phyloP scores from a whole-genome alignment of 495 filamentous ascomycete genomes.

The Penicillium crystallinum region DNA sequence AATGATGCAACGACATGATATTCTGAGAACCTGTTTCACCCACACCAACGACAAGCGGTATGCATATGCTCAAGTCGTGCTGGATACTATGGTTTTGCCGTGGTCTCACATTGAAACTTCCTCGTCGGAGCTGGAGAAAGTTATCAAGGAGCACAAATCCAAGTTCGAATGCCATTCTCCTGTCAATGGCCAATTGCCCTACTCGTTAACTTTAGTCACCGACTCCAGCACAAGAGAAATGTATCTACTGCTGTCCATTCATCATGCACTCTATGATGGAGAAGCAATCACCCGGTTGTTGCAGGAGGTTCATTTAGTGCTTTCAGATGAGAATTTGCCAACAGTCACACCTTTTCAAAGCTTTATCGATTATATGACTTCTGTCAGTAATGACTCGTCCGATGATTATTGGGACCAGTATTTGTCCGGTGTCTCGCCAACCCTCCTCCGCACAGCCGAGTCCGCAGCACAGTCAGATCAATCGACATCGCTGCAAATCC shows the following conservation, averaged over 20 bases:
- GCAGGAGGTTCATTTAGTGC: constrained; percentile 55
- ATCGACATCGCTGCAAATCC: constrained; percentile 17
- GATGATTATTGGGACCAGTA: constrained; percentile 59
- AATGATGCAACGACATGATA: constrained; percentile 53
- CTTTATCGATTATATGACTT: constrained; percentile 46
- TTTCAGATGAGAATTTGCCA: constrained; percentile 40
- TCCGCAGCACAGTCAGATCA: constrained; percentile 3
- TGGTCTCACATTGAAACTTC: constrained; percentile 17
- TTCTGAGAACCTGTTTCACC: constrained; percentile 59
- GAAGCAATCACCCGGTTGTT: constrained; percentile 61
- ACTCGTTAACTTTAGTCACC: constrained; percentile 22
- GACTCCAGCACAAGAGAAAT: constrained; percentile 8
- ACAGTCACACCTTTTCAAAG: constrained; percentile 16
- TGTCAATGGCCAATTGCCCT: constrained; percentile 24
- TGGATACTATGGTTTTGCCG: constrained; percentile 24
- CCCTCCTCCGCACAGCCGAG: constrained; percentile 26
- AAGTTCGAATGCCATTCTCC: constrained; percentile 19
- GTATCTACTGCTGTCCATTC: constrained; percentile 56
- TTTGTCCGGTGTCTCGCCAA: constrained; percentile 46
- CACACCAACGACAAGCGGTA: constrained; percentile 43
- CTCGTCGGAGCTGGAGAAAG: constrained; percentile 8
- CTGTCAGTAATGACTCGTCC: constrained; percentile 26
- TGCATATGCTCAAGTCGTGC: constrained; percentile 56
- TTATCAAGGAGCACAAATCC: constrained; percentile 18
- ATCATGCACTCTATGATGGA: constrained; percentile 81